Base-by-base conservation (phyloP, 2,329 filamentous ascomycete genomes). In the Fusarium veterinarium region DNA sequence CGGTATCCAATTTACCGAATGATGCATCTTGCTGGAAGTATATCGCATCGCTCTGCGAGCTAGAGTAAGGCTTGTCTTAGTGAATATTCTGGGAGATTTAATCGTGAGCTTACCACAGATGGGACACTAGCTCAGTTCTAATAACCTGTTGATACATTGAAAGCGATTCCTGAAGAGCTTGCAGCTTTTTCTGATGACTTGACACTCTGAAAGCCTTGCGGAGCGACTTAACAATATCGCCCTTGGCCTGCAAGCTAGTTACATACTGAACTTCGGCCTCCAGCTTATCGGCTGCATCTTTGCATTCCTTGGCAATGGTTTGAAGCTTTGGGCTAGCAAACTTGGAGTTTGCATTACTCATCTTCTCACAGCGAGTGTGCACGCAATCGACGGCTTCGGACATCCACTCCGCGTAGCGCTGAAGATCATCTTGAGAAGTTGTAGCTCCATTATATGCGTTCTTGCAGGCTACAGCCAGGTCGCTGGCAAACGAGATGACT, bases 191-290 rank as follows among this genome's bases (percentile, higher is more conserved):
- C 0, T 16, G 28, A 1, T 41, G 52, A 0, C 10, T 30, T 0
- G 19, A 30, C 0, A 11, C 6, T 16, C 14, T 33, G 1, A 30
- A 7, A 0, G 11, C 2, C 6, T 35, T 46, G 14, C 16, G 35
- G 0, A 48, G 0, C 0, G 52, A 11, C 3, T 48, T 37, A 0
- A 2, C 2, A 6, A 57, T 0, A 3, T 45, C 7, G 4, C 59
- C 59, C 0, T 35, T 8, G 0, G 55, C 44, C 16, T 37, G 37
- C 2, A 49, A 0, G 0, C 7, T 42, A 0, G 20, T 49, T 11
- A 49, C 20, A 1, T 0, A 42, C 3, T 8, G 3, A 2, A 14
- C 17, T 1, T 63, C 37, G 0, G 2, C 2, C 0, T n/a, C 1
- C 0, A 63, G 23, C 2, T 7, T 6, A 2, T 25, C 7, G 5